Evolutionary conservation across 495 filamentous ascomycete species (phyloP), one percentile per base, ranked within the genome.

Genomic region (Lophium mytilinum): DNA sequence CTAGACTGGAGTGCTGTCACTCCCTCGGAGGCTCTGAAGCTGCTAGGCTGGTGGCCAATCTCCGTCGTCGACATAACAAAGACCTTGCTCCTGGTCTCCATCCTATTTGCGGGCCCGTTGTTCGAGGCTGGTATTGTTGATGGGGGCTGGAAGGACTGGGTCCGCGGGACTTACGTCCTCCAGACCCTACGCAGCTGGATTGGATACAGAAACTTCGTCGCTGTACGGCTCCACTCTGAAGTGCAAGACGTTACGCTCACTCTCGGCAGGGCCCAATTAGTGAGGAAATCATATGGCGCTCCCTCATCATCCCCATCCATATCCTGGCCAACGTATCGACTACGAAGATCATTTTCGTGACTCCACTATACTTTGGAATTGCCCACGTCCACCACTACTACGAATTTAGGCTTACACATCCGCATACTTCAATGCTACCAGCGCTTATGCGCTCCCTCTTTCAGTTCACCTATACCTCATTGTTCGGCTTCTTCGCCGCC

Each of bases 381-480:
- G 89, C 91, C 10, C 93, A 98, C 73, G 70, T 95, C 30, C 92
- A 98, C 71, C 93, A 97, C 73, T 89, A 90, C 71, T 95, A 96
- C 73, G 93, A 98, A 73, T 96, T 92, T 74, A 81, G 83, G 34
- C 73, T 95, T 9, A 86, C 84, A 0, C 81, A 95, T 65, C 89
- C 92, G 14, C 75, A 82, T 58, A 83, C 84, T 1, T 77, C 86
- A 5, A 60, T 80, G 11, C 40, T 76, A 4, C 73, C 75, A 1
- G 83, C 83, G 5, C 53, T 91, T 0, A 57, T 88, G 5, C 82
- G 89, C 43, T 87, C 87, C 0, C 40, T 89, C 17, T 80, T 96
- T 59, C 93, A 98, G 67, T 85, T 98, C 62, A 75, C 78, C n/a
- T 98, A 94, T 67, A 97, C 93, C 4, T 89, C 89, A 15, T 67